These are phyloP conservation scores for Durio zibethinus DNA, from an alignment of 345 rosid species.

Conservation along the genomic window DNA sequence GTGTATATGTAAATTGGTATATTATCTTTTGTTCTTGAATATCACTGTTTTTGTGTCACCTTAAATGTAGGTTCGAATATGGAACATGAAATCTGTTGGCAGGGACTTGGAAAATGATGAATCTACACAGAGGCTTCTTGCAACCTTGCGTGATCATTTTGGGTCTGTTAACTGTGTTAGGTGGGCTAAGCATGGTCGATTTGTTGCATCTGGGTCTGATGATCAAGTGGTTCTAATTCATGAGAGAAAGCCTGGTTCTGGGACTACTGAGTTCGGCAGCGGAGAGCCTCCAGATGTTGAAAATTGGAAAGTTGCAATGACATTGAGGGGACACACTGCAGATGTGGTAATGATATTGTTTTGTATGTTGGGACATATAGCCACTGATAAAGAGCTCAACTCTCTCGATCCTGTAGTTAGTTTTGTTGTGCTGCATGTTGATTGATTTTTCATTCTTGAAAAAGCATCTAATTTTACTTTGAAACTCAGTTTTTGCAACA, in stretches of 20 bases:
- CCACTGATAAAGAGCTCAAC: background rate
- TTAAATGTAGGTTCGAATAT: conserved; percentile 72
- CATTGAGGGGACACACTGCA: conserved; percentile 96
- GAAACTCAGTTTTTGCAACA: background rate
- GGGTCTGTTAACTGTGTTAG: conserved; percentile 98
- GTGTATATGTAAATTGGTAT: background rate
- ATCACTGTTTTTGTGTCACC: background rate
- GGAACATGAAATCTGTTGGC: conserved; percentile 90
- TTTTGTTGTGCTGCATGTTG: background rate
- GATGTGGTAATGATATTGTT: conserved; percentile 84
- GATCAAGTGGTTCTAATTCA: conserved; percentile 91
- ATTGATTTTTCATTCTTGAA: background rate
- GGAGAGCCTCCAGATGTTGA: conserved; percentile 99
- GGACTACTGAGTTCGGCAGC: conserved; percentile 96
- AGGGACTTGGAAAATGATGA: conserved; percentile 55
- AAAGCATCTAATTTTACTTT: background rate
- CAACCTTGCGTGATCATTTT: conserved; percentile 95
- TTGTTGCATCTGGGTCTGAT: conserved; percentile 93
- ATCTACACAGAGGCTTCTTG: conserved; percentile 75
- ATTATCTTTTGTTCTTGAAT: background rate
- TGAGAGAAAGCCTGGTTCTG: conserved; percentile 97
- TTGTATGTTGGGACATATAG: background rate
- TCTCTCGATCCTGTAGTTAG: background rate
- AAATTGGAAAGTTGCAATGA: conserved; percentile 98
- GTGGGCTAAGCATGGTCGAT: conserved; percentile 96